A percentile compares a stretch with the other conserved stretches of the same genome.
Conservation (phyloP, 2,329 filamentous ascomycete genomes). For the Cladosporium velox region DNA sequence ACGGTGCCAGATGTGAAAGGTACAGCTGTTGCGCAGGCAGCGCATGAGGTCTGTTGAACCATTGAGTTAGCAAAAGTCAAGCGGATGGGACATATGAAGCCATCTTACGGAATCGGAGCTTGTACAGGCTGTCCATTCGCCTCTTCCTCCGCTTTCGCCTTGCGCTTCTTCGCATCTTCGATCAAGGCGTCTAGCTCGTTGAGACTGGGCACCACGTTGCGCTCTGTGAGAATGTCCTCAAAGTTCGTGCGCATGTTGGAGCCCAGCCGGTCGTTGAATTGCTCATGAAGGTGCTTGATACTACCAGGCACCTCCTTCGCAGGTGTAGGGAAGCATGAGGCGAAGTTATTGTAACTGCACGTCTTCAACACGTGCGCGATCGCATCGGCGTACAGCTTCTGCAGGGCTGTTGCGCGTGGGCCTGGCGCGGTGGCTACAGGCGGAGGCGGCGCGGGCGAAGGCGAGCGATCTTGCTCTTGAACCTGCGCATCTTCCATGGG, state of each 20-base stretch:
- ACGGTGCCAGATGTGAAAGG: slow-evolving; percentile 60
- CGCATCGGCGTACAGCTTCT: slow-evolving; percentile 62
- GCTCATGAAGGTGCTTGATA: slow-evolving; percentile 58
- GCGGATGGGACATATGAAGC: neutral
- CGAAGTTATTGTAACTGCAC: slow-evolving; percentile 63
- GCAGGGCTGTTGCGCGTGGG: slow-evolving; percentile 60
- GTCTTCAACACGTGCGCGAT: slow-evolving; percentile 61
- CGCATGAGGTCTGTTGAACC: slow-evolving; percentile 55
- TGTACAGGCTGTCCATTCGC: slow-evolving; percentile 40
- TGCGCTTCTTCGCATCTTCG: slow-evolving; percentile 58
- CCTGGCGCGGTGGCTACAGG: slow-evolving; percentile 58
- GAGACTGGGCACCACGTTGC: slow-evolving; percentile 58
- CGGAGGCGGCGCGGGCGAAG: slow-evolving; percentile 33
- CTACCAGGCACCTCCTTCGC: slow-evolving; percentile 58
- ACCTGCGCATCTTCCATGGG: neutral
- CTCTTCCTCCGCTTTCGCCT: slow-evolving; percentile 45
- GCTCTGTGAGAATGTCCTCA: slow-evolving; percentile 59
- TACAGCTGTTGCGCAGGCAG: slow-evolving; percentile 59
- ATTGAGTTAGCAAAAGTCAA: neutral
- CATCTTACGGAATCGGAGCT: slow-evolving; percentile 50
- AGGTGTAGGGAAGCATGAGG: slow-evolving; percentile 64
- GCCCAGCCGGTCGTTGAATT: slow-evolving; percentile 61
- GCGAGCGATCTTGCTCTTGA: slow-evolving; percentile 14
- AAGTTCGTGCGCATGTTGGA: slow-evolving; percentile 56
- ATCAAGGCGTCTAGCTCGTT: slow-evolving; percentile 64